Conservation (phyloP, 352 stramenopile genomes). For the Phytophthora brassicae region DNA sequence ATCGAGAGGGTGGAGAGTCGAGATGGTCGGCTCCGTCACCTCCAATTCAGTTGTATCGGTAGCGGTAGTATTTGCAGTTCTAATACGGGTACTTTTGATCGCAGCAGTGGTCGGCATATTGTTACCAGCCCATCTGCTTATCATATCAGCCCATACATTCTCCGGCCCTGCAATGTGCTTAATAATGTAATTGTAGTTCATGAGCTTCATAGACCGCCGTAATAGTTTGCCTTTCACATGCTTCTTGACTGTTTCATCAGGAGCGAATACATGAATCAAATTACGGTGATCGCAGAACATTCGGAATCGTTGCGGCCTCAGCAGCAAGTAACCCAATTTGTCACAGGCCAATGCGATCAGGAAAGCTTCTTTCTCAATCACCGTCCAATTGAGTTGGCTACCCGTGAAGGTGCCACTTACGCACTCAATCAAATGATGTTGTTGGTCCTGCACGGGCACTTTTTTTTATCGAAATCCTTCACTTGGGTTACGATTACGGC, state of each 20-base stretch:
- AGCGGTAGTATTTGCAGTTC: too few species aligned
- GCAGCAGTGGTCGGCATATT: background rate
- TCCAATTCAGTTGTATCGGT: too few species aligned
- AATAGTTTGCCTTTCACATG: conserved; percentile 13
- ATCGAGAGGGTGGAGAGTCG: conserved; percentile 11
- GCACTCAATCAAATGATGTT: too few species aligned
- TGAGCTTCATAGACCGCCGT: conserved; percentile 5
- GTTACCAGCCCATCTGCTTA: conserved; percentile 10
- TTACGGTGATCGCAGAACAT: too few species aligned
- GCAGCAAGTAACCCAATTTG: conserved; percentile 12
- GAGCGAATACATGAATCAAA: conserved; percentile 10
- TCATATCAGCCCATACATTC: conserved; percentile 25
- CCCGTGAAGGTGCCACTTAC: too few species aligned
- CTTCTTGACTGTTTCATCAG: background rate
- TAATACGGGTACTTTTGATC: background rate
- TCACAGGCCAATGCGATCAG: conserved; percentile 1
- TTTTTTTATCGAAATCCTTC: too few species aligned
- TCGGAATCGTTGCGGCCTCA: background rate
- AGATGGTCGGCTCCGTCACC: too few species aligned
- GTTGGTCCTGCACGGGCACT: too few species aligned
- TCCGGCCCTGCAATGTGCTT: too few species aligned
- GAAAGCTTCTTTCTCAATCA: too few species aligned
- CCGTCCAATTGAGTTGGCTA: too few species aligned
- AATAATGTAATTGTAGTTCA: conserved; percentile 13
- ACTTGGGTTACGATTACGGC: too few species aligned